Evolutionary conservation across 176 grass and related monocot species (phyloP).

Genomic region (Panicum miliaceum): DNA sequence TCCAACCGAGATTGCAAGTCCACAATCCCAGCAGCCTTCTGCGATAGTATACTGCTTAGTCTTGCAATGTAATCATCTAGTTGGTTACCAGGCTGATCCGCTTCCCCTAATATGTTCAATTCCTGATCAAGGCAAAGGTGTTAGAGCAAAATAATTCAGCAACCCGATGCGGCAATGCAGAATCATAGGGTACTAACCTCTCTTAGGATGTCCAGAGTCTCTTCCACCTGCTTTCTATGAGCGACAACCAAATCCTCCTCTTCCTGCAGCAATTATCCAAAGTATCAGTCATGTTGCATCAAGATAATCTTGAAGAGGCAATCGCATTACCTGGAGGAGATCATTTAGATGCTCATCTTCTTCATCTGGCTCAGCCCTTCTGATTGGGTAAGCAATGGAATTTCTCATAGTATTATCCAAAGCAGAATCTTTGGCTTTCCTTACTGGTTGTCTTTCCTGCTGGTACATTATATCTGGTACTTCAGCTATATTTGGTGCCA

Average conservation of each 20-base stretch:
- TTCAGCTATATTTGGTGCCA: conserved; percentile 48
- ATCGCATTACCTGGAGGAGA: conserved; percentile 68
- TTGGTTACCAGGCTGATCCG: conserved; percentile 83
- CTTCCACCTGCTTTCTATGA: conserved; percentile 94
- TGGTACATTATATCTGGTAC: conserved; percentile 61
- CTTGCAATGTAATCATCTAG: conserved; percentile 78
- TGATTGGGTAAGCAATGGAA: conserved; percentile 40
- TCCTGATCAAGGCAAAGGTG: conserved; percentile 64
- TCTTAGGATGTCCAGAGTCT: conserved; percentile 80
- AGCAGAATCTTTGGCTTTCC: conserved; percentile 50
- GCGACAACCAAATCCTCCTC: conserved; percentile 87
- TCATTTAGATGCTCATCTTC: conserved; percentile 72
- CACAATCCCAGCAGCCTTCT: conserved; percentile 82
- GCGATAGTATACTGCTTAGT: conserved; percentile 77
- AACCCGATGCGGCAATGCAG: not conserved
- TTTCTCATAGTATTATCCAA: conserved; percentile 43
- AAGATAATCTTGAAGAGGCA: conserved; percentile 38
- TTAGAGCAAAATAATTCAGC: conserved; percentile 32
- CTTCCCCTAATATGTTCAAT: conserved; percentile 81
- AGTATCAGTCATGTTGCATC: conserved; percentile 18
- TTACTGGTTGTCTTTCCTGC: conserved; percentile 47
- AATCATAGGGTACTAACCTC: conserved; percentile 52
- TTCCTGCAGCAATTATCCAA: conserved; percentile 58
- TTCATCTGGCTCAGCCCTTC: conserved; percentile 53
- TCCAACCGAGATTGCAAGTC: conserved; percentile 71